phyloP scores from a whole-genome alignment of 1,139 yeast genomes.

The Kurtzmaniella quercitrusa region DNA sequence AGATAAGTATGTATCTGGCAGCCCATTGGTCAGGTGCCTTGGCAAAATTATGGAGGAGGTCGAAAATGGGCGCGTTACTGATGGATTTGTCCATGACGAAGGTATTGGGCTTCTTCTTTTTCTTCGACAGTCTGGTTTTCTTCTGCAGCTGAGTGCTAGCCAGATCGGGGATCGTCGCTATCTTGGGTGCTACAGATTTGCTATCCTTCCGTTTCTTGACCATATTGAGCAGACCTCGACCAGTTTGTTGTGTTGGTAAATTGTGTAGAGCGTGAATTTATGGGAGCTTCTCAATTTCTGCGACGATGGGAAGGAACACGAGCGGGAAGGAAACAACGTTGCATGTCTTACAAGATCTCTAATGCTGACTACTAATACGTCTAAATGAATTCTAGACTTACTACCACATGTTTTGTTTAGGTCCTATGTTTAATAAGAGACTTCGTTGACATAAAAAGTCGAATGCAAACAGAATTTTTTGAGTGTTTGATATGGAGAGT shows the following conservation, averaged over 20 bases:
- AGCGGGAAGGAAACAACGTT: too few species aligned
- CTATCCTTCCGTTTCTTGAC: conserved; percentile 2
- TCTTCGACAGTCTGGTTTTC: conserved; percentile 1
- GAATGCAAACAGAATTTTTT: too few species aligned
- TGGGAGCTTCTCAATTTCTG: too few species aligned
- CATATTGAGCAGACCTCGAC: background rate
- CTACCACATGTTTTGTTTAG: too few species aligned
- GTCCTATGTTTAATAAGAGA: too few species aligned
- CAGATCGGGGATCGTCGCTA: background rate
- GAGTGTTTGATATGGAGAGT: too few species aligned
- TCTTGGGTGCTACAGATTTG: background rate
- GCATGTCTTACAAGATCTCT: too few species aligned
- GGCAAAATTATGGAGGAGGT: conserved; percentile 37
- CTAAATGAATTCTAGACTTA: too few species aligned
- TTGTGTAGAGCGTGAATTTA: background rate
- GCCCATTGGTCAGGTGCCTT: conserved; percentile 86
- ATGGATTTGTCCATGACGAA: conserved; percentile 14
- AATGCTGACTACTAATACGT: too few species aligned
- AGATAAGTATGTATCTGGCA: conserved; percentile 70
- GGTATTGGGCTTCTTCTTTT: conserved; percentile 3
- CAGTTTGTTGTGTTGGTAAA: background rate
- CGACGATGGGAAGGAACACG: too few species aligned
- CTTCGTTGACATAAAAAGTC: too few species aligned
- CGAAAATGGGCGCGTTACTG: conserved; percentile 33
- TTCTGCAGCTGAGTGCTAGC: background rate